Percentiles rank a stretch among this genome's conserved stretches.
phyloP scores from a whole-genome alignment of 306 rosid genomes.

The Castanea sativa region DNA sequence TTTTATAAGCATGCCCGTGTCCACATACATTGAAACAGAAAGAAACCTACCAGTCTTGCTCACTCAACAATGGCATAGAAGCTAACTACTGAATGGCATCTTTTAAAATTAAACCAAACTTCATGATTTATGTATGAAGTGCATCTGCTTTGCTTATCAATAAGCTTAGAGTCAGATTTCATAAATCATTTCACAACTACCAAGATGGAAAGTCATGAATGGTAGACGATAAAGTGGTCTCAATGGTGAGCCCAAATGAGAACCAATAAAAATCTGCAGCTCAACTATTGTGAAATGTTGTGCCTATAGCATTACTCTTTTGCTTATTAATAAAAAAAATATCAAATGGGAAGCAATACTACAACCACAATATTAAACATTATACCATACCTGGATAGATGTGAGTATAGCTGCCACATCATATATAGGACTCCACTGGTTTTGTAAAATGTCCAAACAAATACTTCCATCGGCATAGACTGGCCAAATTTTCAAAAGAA shows the following conservation, averaged over 20 bases:
- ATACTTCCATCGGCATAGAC: conserved; percentile 71
- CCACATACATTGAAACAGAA: not conserved
- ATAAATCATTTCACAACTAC: too few relatives aligned
- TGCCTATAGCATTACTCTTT: not conserved
- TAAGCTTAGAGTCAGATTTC: too few relatives aligned
- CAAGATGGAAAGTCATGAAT: too few relatives aligned
- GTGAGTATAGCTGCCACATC: conserved; percentile 69
- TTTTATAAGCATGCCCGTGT: not conserved
- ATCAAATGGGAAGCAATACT: conserved; percentile 7
- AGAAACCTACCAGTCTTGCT: not conserved
- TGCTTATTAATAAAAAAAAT: not conserved
- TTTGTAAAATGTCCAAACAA: conserved; percentile 59
- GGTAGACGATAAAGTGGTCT: too few relatives aligned
- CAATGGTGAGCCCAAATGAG: too few relatives aligned
- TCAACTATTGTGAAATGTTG: too few relatives aligned
- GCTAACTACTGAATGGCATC: not conserved
- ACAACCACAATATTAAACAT: not conserved
- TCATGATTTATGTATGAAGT: not conserved
- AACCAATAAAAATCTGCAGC: too few relatives aligned
- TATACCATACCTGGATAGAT: conserved; percentile 49
- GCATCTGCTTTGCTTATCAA: not conserved
- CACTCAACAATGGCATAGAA: not conserved
- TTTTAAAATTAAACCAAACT: not conserved
- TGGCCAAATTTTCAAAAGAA: conserved; percentile 17
- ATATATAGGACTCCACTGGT: conserved; percentile 67